phyloP scores from a whole-genome alignment of 345 rosid genomes.

The Moricandia moricandioides region DNA sequence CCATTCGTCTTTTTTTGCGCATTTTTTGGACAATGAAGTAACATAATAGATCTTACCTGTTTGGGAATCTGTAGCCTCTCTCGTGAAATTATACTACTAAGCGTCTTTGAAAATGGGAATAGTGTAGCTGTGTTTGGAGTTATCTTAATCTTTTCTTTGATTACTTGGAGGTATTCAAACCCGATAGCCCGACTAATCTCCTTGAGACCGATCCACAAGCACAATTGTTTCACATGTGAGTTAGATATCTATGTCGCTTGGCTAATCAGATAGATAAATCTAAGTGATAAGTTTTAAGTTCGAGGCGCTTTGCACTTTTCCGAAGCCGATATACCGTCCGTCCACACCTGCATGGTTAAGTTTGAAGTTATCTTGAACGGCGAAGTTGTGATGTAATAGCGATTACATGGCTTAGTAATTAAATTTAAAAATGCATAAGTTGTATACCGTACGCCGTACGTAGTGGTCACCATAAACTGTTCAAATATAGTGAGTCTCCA shows the following conservation, averaged over 20 bases:
- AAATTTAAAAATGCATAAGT: not conserved
- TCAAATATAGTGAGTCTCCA: not conserved
- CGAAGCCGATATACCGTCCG: too few relatives aligned
- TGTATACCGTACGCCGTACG: not conserved
- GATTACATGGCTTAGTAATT: not conserved
- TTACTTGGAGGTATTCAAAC: too few relatives aligned
- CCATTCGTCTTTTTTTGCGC: not conserved
- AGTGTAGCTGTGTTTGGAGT: slow-evolving; percentile 7
- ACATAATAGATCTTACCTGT: slow-evolving; percentile 7
- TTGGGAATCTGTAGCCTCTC: slow-evolving; percentile 17
- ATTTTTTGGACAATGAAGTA: slow-evolving; percentile 7
- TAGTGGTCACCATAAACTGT: not conserved
- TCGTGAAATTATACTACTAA: not conserved
- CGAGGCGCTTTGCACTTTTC: too few relatives aligned
- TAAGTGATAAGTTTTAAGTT: too few relatives aligned
- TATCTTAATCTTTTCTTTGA: not conserved
- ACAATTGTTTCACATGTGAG: too few relatives aligned
- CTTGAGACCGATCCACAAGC: too few relatives aligned
- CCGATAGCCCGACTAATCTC: too few relatives aligned
- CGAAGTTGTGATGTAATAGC: not conserved
- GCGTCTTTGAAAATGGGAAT: slow-evolving; percentile 2
- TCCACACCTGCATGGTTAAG: too few relatives aligned
- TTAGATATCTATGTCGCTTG: too few relatives aligned
- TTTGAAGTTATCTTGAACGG: not conserved
- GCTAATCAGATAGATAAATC: too few relatives aligned